A percentile compares a stretch with the other conserved stretches of the same genome.
Conservation (phyloP, 139 green algal genomes). For the Chlamydomonas sp. region DNA sequence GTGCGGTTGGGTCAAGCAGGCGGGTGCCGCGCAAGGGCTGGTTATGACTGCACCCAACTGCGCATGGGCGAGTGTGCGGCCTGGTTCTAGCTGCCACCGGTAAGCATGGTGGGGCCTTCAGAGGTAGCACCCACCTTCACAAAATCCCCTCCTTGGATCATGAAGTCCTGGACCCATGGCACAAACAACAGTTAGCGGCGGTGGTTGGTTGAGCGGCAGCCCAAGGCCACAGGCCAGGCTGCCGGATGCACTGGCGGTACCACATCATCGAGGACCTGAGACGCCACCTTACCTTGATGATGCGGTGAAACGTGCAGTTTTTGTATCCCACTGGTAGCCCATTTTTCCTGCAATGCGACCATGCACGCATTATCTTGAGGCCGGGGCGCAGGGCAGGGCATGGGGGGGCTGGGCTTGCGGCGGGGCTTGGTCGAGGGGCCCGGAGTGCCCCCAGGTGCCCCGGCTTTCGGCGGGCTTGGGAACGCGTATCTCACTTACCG, state of each 20-base stretch:
- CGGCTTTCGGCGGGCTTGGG: no score
- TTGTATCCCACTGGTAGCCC: conserved; percentile 87
- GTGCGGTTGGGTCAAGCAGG: background rate
- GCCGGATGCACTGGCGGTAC: background rate
- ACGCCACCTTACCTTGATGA: conserved; percentile 82
- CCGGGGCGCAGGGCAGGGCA: background rate
- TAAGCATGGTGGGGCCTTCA: background rate
- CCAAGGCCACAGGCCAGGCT: no score
- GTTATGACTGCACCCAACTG: no score
- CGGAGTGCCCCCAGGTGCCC: no score
- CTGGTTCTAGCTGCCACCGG: background rate
- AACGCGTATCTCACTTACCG: conserved; percentile 52
- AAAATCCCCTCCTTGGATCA: conserved; percentile 96
- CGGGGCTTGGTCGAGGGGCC: no score
- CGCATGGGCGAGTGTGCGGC: background rate
- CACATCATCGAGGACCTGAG: conserved; percentile 89
- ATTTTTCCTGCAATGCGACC: conserved; percentile 72
- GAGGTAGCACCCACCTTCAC: conserved; percentile 68
- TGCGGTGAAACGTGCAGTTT: conserved; percentile 89
- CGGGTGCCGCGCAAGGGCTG: no score
- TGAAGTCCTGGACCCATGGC: conserved; percentile 81
- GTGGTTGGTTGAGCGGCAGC: background rate
- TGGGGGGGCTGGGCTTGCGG: background rate
- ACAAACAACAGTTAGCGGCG: background rate
- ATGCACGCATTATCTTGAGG: background rate